Percentiles rank a stretch among this genome's conserved stretches.
phyloP scores from a whole-genome alignment of 352 stramenopile genomes.

The Halophytophthora polymorphica region DNA sequence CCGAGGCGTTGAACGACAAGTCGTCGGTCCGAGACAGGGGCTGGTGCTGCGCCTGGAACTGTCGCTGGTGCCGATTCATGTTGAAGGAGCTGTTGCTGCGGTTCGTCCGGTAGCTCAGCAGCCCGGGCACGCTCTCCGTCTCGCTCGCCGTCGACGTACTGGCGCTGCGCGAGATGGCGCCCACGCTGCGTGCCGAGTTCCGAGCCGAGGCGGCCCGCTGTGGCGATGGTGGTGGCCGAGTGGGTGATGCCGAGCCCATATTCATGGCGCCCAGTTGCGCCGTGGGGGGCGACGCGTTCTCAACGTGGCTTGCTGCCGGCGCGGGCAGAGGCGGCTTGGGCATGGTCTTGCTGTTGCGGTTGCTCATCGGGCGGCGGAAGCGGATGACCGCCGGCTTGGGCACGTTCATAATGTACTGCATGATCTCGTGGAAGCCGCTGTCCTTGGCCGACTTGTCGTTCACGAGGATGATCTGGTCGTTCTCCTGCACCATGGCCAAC shows the following conservation, averaged over 20 bases:
- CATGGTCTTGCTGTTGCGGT: conserved; percentile 19
- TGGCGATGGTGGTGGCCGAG: conserved; percentile 14
- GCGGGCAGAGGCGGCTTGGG: no score
- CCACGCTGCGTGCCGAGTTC: no score
- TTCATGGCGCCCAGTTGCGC: conserved; percentile 23
- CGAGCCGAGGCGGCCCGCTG: no score
- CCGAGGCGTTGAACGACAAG: conserved; percentile 22
- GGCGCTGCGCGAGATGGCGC: conserved; percentile 11
- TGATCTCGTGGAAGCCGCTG: conserved; percentile 70
- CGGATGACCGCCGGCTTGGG: conserved; percentile 76
- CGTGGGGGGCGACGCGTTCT: conserved; percentile 16
- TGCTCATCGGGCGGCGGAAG: conserved; percentile 42
- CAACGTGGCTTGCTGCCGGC: conserved; percentile 4
- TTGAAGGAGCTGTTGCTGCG: conserved; percentile 27
- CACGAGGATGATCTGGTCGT: conserved; percentile 82
- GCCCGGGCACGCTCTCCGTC: conserved; percentile 10
- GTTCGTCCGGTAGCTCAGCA: conserved; percentile 28
- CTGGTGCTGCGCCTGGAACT: conserved; percentile 19
- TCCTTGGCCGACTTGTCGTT: conserved; percentile 54
- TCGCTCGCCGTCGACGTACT: conserved; percentile 21
- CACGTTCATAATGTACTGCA: conserved; percentile 86
- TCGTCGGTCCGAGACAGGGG: conserved; percentile 22
- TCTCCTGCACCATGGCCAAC: conserved; percentile 60
- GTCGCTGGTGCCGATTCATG: conserved; percentile 17
- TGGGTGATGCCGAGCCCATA: conserved; percentile 4